Evolutionary conservation across 306 rosid species (phyloP).

Genomic region (Corylus heterophylla): DNA sequence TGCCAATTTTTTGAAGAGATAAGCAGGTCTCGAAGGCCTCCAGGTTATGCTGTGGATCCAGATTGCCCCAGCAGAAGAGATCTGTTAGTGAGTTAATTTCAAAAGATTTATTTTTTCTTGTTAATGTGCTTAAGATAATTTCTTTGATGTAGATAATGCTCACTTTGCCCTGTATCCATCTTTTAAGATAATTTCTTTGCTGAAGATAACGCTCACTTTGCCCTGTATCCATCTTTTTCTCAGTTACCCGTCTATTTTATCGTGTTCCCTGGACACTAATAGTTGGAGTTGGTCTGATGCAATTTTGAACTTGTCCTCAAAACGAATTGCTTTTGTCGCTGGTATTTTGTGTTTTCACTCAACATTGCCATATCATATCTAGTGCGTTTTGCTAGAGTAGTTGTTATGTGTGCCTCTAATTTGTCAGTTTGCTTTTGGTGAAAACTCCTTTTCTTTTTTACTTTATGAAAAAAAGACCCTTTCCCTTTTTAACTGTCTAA

Average conservation of each 20-base stretch:
- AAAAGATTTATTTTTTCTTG: too few relatives aligned
- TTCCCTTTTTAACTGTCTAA: not conserved
- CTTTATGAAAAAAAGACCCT: too few relatives aligned
- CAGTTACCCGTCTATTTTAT: slow-evolving; percentile 51
- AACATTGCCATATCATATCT: not conserved
- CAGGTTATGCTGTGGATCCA: too few relatives aligned
- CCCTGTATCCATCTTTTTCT: slow-evolving; percentile 8
- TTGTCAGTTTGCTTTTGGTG: too few relatives aligned
- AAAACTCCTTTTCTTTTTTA: too few relatives aligned
- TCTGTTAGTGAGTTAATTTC: too few relatives aligned
- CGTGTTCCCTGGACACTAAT: slow-evolving; percentile 49
- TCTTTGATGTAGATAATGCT: too few relatives aligned
- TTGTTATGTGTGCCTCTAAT: not conserved
- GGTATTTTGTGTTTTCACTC: slow-evolving; percentile 15
- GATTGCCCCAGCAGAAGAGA: too few relatives aligned
- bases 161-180: too few relatives aligned
- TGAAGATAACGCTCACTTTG: not conserved
- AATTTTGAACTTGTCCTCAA: slow-evolving; percentile 53
- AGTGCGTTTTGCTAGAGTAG: not conserved
- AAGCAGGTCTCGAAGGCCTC: too few relatives aligned
- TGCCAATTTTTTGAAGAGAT: too few relatives aligned
- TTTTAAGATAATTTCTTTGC: not conserved
- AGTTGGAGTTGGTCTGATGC: slow-evolving; percentile 56
- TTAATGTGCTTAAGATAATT: too few relatives aligned
- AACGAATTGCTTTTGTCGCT: slow-evolving; percentile 42